Evolutionary conservation across 73 alveolate genomes (phyloP).

Genomic region (Tetrahymena thermophila): DNA sequence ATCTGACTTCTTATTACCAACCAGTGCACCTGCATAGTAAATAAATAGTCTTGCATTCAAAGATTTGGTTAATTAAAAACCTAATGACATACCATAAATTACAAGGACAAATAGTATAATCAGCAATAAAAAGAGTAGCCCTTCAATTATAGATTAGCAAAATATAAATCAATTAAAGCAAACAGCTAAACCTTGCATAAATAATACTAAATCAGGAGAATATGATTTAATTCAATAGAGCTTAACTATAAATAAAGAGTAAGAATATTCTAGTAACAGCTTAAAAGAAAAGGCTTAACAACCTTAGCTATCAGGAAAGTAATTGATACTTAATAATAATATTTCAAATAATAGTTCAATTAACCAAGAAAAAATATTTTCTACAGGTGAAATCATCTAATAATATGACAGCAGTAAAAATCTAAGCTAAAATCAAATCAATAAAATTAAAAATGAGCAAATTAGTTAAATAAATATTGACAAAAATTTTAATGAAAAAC

Average conservation of each 20-base stretch:
- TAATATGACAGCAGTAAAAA: neutral
- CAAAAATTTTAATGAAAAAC: neutral
- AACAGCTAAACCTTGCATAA: neutral
- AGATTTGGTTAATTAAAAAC: neutral
- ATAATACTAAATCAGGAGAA: neutral
- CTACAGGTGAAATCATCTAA: neutral
- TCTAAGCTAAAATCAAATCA: no score
- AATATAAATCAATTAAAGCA: neutral
- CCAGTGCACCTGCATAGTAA: neutral
- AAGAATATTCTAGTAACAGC: neutral
- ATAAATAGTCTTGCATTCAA: neutral
- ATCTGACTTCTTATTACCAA: neutral
- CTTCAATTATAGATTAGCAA: neutral
- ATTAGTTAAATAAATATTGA: no score
- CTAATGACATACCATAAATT: neutral
- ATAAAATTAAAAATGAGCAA: neutral
- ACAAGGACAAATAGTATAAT: neutral
- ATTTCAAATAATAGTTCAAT: no score
- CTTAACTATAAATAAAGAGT: neutral
- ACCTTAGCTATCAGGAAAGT: neutral
- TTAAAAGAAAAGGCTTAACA: no score
- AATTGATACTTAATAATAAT: no score
- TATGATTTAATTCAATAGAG: neutral
- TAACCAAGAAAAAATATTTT: neutral
- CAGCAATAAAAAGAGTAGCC: neutral